These are phyloP conservation scores for Didymella segeticola DNA, from an alignment of 2,329 filamentous ascomycete species.

Conservation along the genomic window DNA sequence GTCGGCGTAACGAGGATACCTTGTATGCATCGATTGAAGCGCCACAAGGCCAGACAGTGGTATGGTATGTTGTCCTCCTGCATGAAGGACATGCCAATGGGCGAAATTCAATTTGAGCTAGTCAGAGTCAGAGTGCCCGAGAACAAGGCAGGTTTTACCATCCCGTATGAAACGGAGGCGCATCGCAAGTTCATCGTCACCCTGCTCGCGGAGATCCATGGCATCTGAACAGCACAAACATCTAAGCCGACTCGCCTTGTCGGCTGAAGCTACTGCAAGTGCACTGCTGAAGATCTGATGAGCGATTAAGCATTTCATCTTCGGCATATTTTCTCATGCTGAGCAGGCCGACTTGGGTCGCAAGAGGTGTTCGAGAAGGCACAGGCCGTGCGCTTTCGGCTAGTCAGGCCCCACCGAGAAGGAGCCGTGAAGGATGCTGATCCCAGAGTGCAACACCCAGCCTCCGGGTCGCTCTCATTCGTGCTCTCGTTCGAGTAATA, in stretches of 20 bases:
- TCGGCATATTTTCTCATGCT: background rate
- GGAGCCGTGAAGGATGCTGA: conserved; percentile 6
- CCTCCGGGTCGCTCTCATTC: background rate
- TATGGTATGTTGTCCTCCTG: too few relatives aligned
- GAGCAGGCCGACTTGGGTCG: too few relatives aligned
- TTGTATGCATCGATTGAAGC: background rate
- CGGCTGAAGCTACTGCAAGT: background rate
- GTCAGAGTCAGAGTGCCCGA: background rate
- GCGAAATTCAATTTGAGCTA: background rate
- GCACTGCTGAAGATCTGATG: background rate
- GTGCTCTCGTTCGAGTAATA: background rate
- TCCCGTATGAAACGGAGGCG: background rate
- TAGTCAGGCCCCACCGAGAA: conserved; percentile 6
- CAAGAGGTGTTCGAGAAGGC: background rate
- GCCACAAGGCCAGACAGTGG: background rate
- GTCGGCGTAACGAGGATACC: background rate
- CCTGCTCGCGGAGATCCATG: background rate
- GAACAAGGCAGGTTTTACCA: background rate
- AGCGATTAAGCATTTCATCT: background rate
- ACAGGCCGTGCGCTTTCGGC: background rate
- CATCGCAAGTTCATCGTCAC: background rate
- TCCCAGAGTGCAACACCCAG: background rate
- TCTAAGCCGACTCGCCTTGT: background rate
- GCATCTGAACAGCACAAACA: too few relatives aligned
- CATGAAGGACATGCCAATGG: background rate